phyloP scores from a whole-genome alignment of 2,329 filamentous ascomycete genomes.

The Fusarium bulbicola region DNA sequence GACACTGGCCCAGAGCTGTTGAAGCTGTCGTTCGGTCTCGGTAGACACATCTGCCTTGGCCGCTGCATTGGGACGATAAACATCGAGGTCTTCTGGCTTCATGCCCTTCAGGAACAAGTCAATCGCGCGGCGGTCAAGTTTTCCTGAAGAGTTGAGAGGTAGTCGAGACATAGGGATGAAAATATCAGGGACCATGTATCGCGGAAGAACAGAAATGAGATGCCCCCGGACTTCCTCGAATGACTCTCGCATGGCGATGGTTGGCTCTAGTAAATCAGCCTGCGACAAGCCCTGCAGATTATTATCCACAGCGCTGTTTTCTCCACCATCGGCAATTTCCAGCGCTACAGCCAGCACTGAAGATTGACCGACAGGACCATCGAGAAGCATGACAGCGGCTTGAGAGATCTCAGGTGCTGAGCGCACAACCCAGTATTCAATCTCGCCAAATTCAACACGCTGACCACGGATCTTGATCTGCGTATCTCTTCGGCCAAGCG shows the following conservation, averaged over 20 bases:
- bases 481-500: background rate
- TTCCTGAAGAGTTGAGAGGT: background rate
- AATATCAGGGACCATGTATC: background rate
- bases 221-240: background rate
- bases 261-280: background rate
- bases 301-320: background rate
- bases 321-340: background rate
- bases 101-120: background rate
- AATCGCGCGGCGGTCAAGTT: background rate
- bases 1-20: background rate
- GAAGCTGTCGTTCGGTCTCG: background rate
- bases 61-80: background rate
- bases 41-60: background rate
- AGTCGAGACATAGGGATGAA: background rate
- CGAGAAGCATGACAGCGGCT: background rate
- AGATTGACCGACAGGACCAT: background rate
- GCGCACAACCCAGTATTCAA: constrained; percentile 2
- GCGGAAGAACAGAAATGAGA: background rate
- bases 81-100: background rate
- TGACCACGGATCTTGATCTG: constrained; percentile 6
- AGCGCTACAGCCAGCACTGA: background rate
- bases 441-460: background rate
- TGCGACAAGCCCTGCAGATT: background rate
- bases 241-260: background rate
- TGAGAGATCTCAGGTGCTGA: background rate